phyloP scores from a whole-genome alignment of 352 stramenopile species.

The Phytophthora megakarya region DNA sequence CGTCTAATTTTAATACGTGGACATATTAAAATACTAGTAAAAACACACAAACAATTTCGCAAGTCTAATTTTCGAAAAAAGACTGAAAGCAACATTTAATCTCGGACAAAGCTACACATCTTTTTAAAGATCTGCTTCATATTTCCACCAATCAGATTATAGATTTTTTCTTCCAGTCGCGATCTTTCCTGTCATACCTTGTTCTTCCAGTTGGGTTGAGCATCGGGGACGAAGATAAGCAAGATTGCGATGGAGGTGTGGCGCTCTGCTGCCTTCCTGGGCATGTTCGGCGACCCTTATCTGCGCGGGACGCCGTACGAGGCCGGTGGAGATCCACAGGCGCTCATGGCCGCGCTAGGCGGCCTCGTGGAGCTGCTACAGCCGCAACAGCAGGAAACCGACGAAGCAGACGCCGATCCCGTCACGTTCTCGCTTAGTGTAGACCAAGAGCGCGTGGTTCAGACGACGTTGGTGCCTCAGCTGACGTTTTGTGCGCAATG shows the following conservation, averaged over 20 bases:
- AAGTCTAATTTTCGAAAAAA: too few species aligned
- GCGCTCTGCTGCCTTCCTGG: conserved; percentile 69
- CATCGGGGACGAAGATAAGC: conserved; percentile 6
- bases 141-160: conserved; percentile 5
- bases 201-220: conserved; percentile 35
- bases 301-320: conserved; percentile 81
- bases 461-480: conserved; percentile 56
- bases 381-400: conserved; percentile 20
- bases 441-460: conserved; percentile 58
- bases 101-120: not conserved
- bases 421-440: conserved; percentile 57
- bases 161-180: conserved; percentile 7
- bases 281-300: conserved; percentile 81
- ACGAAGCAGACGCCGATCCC: conserved; percentile 25
- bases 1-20: too few species aligned
- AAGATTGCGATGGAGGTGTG: conserved; percentile 48
- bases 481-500: conserved; percentile 55
- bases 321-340: conserved; percentile 69
- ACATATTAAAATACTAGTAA: too few species aligned
- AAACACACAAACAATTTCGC: too few species aligned
- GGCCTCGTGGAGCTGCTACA: conserved; percentile 50
- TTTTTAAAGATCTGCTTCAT: not conserved
- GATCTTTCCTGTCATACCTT: conserved; percentile 23
- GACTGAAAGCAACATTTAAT: too few species aligned
- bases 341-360: conserved; percentile 55